Evolutionary conservation across 495 filamentous ascomycete genomes (phyloP).

Genomic region (Penicillium nucicola): DNA sequence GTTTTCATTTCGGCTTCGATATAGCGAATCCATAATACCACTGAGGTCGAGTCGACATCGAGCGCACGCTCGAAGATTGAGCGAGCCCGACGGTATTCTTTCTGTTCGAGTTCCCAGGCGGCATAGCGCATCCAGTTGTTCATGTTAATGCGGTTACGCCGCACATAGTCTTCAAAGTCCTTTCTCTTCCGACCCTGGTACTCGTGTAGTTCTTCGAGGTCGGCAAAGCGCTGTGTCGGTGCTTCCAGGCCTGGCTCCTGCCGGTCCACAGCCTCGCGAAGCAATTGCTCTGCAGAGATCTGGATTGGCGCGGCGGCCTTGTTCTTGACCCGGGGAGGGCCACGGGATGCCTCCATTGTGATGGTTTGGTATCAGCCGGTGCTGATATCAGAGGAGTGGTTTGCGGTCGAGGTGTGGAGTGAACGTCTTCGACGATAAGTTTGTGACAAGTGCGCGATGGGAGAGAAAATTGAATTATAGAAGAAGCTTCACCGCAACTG

Average conservation of each 20-base stretch:
- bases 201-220: constrained; percentile 97
- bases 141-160: constrained; percentile 91
- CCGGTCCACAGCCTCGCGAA: constrained; percentile 95
- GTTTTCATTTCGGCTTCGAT: constrained; percentile 96
- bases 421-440: neutral
- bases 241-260: constrained; percentile 86
- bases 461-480: neutral
- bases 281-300: constrained; percentile 95
- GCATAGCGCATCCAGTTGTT: constrained; percentile 99
- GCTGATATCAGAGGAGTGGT: neutral
- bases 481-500: neutral
- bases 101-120: constrained; percentile 96
- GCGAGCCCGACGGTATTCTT: constrained; percentile 94
- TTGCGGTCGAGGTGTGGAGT: neutral
- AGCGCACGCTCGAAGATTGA: constrained; percentile 94
- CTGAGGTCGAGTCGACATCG: constrained; percentile 83
- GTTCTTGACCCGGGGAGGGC: constrained; percentile 95
- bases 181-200: constrained; percentile 93
- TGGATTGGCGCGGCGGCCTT: constrained; percentile 88
- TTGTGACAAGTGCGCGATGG: neutral
- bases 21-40: constrained; percentile 83
- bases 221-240: constrained; percentile 91
- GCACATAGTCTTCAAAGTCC: constrained; percentile 97
- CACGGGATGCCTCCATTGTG: constrained; percentile 87
- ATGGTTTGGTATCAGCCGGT: neutral